Evolutionary conservation across 2,329 filamentous ascomycete genomes (phyloP).

Genomic region (Aureobasidium subglaciale): DNA sequence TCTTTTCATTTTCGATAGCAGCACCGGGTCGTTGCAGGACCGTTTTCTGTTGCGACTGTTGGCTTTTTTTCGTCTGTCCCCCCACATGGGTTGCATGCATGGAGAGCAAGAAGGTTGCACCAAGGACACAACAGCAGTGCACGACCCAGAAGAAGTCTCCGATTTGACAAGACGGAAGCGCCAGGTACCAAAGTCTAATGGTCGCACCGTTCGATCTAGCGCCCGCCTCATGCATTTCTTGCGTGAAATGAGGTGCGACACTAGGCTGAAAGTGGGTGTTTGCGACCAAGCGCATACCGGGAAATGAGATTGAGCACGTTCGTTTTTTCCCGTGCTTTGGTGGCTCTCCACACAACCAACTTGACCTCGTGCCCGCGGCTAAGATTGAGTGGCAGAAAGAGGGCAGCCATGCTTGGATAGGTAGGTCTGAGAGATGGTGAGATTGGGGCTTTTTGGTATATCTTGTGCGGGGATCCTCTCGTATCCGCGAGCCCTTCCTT

Average conservation of each 20-base stretch:
- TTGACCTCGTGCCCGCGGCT: constrained; percentile 14
- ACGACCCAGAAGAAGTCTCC: constrained; percentile 2
- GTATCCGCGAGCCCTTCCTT: not conserved
- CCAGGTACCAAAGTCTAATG: constrained; percentile 14
- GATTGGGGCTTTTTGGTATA: constrained; percentile 2
- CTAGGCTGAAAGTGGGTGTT: constrained; percentile 5
- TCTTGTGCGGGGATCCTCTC: not conserved
- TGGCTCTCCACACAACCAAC: constrained; percentile 10
- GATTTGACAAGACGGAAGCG: constrained; percentile 9
- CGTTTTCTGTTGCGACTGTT: constrained; percentile 1
- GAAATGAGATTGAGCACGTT: constrained; percentile 14
- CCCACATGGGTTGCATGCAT: not conserved
- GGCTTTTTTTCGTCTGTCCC: not conserved
- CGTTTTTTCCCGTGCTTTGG: not conserved
- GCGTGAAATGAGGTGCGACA: constrained; percentile 8
- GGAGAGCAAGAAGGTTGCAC: not conserved
- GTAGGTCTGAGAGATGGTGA: not conserved
- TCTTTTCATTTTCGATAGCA: constrained; percentile 11
- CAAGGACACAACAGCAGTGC: not conserved
- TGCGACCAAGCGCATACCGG: constrained; percentile 13
- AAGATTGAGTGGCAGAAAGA: not conserved
- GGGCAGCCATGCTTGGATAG: not conserved
- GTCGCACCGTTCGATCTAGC: constrained; percentile 6
- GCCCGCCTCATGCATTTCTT: not conserved
- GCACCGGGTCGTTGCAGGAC: not conserved